Conservation (phyloP, 306 rosid genomes). For the Cicer chorassanicum region DNA sequence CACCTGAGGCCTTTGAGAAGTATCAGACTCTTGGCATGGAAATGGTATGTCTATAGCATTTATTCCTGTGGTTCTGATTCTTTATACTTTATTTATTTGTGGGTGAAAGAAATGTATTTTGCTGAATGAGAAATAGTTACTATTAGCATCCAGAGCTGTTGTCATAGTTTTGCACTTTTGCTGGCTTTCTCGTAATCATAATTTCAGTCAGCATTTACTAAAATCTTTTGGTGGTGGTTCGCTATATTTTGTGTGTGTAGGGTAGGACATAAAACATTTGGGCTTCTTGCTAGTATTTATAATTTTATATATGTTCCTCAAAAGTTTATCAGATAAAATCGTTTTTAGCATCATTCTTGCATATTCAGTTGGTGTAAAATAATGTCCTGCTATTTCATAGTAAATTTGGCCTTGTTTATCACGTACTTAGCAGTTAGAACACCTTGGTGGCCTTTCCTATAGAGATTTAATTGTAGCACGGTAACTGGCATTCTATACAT, state of each 20-base stretch:
- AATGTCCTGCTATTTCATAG: constrained; percentile 20
- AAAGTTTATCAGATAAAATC: constrained; percentile 9
- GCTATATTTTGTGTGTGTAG: constrained; percentile 20
- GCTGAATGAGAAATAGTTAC: constrained; percentile 10
- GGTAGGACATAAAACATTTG: constrained; percentile 8
- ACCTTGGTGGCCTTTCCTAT: constrained; percentile 9
- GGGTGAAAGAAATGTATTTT: constrained; percentile 23
- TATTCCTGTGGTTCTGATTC: constrained; percentile 20
- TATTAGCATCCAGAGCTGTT: constrained; percentile 15
- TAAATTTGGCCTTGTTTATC: constrained; percentile 3
- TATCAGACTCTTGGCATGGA: constrained; percentile 87
- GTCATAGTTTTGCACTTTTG: constrained; percentile 34
- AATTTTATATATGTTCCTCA: constrained; percentile 25
- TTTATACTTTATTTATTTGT: constrained; percentile 5
- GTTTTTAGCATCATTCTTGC: constrained; percentile 21
- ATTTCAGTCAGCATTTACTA: constrained; percentile 19
- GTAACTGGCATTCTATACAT: constrained; percentile 37
- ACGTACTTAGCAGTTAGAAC: constrained; percentile 28
- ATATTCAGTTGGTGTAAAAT: constrained; percentile 23
- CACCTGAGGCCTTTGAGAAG: constrained; percentile 92
- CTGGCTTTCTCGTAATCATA: constrained; percentile 14
- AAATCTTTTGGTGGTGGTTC: constrained; percentile 25
- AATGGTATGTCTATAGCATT: constrained; percentile 66
- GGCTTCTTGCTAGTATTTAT: constrained; percentile 30
- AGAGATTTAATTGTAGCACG: constrained; percentile 19